Evolutionary conservation across 805 yeast genomes (phyloP), one percentile per base, ranked within the genome.

Genomic region (Candida tallmaniae): DNA sequence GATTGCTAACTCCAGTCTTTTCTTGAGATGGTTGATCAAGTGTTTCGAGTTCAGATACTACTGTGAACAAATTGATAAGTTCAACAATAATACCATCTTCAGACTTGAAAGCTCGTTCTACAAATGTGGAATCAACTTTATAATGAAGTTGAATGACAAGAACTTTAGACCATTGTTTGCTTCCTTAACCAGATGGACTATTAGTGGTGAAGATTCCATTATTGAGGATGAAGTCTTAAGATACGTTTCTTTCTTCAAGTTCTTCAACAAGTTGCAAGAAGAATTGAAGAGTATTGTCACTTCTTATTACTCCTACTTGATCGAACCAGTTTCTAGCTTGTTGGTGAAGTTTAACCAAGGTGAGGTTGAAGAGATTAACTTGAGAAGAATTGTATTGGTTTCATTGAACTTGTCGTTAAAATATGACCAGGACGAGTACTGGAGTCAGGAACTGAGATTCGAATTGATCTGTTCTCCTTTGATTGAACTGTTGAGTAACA

Each of bases 161-260:
- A 76, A 80, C 15, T 93, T 93, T 72, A 77, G 97, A 53, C 98
- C 98, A 13, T 66, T 86, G 52, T 93, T 93, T 62, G 90, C 89
- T 5, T 68, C 80, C 17, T 67, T 87, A 47, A 88, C 83, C 9
- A 77, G 88, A 55, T 93, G 98, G 98, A 94, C 96, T 2, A 74
- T 85, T 48, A 83, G 80, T 42, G 95, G 88, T 38, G 94, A 82
- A 56, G 88, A 83, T 27, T 73, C 74, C 9, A 61, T 54, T 4
- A 59, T 71, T 31, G 13, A 27, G 9, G 59, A 73, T 12, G 78
- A 74, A 50, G 49, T 57, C 11, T 75, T 80, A 35, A 72, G 95
- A 51, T 63, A 80, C 37, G 59, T 74, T 28, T 80, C 95, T 2
- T 87, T 88, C 62, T 85, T 82, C 73, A 82, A 80, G 58, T 87